Evolutionary conservation across 176 grass and related monocot species (phyloP).

Genomic region (Dactylis glomerata): DNA sequence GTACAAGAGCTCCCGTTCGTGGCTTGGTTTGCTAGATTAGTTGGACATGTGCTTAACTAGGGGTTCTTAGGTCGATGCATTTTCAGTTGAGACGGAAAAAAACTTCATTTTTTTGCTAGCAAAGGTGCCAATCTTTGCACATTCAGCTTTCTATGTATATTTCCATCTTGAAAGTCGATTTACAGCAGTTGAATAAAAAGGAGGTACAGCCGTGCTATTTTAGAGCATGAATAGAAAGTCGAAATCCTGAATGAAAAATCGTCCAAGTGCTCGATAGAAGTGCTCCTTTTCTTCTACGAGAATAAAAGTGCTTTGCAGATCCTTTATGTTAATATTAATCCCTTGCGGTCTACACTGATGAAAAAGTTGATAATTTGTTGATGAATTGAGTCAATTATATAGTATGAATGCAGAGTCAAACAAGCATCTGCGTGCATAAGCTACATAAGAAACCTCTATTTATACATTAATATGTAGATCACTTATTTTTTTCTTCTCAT

Average conservation of each 20-base stretch:
- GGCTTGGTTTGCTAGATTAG: neutral
- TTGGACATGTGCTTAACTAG: neutral
- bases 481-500: neutral
- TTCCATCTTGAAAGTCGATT: neutral
- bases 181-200: neutral
- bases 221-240: neutral
- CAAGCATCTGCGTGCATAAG: neutral
- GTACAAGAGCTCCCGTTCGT: slow-evolving; percentile 3
- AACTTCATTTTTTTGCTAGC: neutral
- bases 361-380: neutral
- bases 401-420: neutral
- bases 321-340: neutral
- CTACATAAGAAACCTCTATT: neutral
- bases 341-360: neutral
- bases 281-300: neutral
- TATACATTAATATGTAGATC: neutral
- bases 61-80: neutral
- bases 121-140: neutral
- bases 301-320: neutral
- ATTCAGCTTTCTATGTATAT: neutral
- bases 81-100: neutral
- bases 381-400: neutral
- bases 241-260: neutral
- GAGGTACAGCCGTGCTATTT: neutral
- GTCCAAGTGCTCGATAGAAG: neutral